Conservation (phyloP, 495 filamentous ascomycete genomes). For the Haplographium delicatum region DNA sequence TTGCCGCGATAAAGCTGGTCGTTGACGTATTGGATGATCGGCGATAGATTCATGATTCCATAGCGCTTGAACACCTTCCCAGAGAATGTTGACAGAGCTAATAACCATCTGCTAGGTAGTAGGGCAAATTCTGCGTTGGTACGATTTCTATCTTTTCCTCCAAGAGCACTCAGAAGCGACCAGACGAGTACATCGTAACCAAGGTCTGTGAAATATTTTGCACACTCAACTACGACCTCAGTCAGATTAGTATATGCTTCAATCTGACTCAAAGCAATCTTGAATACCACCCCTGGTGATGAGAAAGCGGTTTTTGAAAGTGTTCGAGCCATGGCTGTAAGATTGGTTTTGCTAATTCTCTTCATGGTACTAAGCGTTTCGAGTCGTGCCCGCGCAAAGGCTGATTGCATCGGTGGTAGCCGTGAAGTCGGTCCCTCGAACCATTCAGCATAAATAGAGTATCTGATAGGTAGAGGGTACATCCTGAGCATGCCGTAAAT, state of each 20-base stretch:
- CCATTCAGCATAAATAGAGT: slow-evolving; percentile 91
- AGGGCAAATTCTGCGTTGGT: slow-evolving; percentile 76
- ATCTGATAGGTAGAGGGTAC: slow-evolving; percentile 72
- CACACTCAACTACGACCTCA: slow-evolving; percentile 87
- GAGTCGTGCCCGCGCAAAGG: slow-evolving; percentile 66
- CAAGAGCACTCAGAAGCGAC: slow-evolving; percentile 74
- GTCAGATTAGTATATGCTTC: slow-evolving; percentile 90
- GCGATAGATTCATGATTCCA: slow-evolving; percentile 74
- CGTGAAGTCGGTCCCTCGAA: slow-evolving; percentile 71
- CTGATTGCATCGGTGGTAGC: slow-evolving; percentile 69
- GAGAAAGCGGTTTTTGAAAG: slow-evolving; percentile 84
- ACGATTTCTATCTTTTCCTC: slow-evolving; percentile 68
- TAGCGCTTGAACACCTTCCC: slow-evolving; percentile 82
- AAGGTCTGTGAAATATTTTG: slow-evolving; percentile 84
- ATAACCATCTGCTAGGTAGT: slow-evolving; percentile 83
- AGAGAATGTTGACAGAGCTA: slow-evolving; percentile 76
- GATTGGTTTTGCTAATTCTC: slow-evolving; percentile 76
- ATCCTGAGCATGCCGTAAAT: slow-evolving; percentile 74
- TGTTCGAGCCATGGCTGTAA: slow-evolving; percentile 74
- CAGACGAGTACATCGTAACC: slow-evolving; percentile 91
- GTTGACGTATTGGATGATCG: slow-evolving; percentile 83
- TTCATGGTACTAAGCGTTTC: slow-evolving; percentile 82
- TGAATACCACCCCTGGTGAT: slow-evolving; percentile 87
- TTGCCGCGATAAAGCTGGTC: slow-evolving; percentile 75
- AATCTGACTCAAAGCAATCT: slow-evolving; percentile 77